phyloP scores from a whole-genome alignment of 1,139 yeast genomes.

The Yamadazyma diddensiae region DNA sequence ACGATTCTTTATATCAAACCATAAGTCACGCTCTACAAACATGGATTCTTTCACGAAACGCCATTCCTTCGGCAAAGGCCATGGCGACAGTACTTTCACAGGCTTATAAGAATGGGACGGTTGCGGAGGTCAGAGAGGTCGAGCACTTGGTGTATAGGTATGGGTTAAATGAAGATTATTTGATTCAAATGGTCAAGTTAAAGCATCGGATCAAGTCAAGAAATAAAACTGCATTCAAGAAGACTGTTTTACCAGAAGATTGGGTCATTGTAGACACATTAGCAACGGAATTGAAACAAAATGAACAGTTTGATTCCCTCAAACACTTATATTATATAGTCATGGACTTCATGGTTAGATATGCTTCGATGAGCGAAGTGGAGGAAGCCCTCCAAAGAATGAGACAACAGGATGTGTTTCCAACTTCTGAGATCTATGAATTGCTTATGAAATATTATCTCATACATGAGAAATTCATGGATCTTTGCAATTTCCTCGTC shows the following conservation, averaged over 20 bases:
- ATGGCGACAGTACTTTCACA: conserved; percentile 28
- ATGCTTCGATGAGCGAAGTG: conserved; percentile 20
- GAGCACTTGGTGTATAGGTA: conserved; percentile 20
- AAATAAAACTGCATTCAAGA: conserved; percentile 1
- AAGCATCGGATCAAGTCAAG: conserved; percentile 27
- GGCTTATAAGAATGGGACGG: conserved; percentile 28
- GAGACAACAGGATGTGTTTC: conserved; percentile 21
- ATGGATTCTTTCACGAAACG: conserved; percentile 28
- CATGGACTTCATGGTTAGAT: conserved; percentile 15
- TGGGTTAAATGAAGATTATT: conserved; percentile 21
- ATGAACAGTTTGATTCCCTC: conserved; percentile 3
- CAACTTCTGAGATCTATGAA: conserved; percentile 17
- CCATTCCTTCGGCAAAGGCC: conserved; percentile 25
- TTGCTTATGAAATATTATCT: conserved; percentile 24
- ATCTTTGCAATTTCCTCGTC: conserved; percentile 23
- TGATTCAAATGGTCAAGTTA: conserved; percentile 22
- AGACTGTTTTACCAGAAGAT: not conserved
- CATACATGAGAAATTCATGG: conserved; percentile 24
- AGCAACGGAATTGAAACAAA: conserved; percentile 9
- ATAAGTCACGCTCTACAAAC: conserved; percentile 21
- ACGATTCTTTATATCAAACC: conserved; percentile 34
- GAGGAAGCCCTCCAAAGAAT: conserved; percentile 23
- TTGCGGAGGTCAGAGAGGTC: conserved; percentile 24
- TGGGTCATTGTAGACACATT: conserved; percentile 1
- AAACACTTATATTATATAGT: conserved; percentile 14